These are phyloP conservation scores for Casaregolazyma lundiana DNA, from an alignment of 1,139 yeast genomes.

Conservation along the genomic window DNA sequence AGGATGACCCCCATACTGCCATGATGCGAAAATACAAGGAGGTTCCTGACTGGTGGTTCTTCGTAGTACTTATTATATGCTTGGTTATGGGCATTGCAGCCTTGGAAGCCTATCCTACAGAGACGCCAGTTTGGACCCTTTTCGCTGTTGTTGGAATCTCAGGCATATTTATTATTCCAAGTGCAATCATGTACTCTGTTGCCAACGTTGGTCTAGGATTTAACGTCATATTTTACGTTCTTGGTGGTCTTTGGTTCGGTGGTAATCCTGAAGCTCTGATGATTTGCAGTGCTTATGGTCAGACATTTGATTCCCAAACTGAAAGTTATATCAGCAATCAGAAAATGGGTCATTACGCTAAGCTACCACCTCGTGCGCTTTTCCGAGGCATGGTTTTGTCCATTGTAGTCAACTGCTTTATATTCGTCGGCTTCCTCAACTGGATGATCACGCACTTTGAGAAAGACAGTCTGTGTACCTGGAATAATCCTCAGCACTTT, in stretches of 20 bases:
- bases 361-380: constrained; percentile 52
- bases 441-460: constrained; percentile 45
- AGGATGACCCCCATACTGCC: constrained; percentile 50
- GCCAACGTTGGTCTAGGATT: constrained; percentile 51
- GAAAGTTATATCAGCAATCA: constrained; percentile 49
- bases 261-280: constrained; percentile 55
- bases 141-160: constrained; percentile 52
- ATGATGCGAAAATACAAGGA: constrained; percentile 53
- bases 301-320: constrained; percentile 48
- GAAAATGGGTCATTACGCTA: constrained; percentile 50
- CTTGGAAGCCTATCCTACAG: constrained; percentile 38
- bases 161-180: constrained; percentile 49
- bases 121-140: constrained; percentile 46
- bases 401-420: constrained; percentile 33
- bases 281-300: constrained; percentile 52
- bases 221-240: constrained; percentile 50
- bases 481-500: constrained; percentile 34
- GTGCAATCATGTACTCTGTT: constrained; percentile 42
- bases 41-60: constrained; percentile 44
- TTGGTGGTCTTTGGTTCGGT: constrained; percentile 58
- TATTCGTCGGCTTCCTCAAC: constrained; percentile 44
- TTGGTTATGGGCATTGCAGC: constrained; percentile 43
- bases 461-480: constrained; percentile 36
- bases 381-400: constrained; percentile 52
- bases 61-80: constrained; percentile 50